These are phyloP conservation scores for Xylariales sp. DNA, from an alignment of 2,329 filamentous ascomycete species.

Conservation along the genomic window DNA sequence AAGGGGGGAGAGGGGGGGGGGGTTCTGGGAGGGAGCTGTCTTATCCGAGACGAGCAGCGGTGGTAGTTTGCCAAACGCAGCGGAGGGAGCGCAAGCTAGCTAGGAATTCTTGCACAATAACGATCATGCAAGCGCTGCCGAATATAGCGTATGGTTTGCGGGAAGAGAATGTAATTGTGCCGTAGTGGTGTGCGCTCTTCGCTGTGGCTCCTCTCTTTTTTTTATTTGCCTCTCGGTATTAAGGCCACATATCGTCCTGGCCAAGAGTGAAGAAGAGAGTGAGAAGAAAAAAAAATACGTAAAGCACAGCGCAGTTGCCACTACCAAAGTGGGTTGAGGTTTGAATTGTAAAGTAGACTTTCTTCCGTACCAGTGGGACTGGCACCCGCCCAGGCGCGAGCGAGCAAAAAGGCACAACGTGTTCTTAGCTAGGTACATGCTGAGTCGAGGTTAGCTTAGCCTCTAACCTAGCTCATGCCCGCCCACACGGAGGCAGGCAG, in stretches of 20 bases:
- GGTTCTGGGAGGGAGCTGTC: constrained; percentile 12
- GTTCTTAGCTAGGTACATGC: constrained; percentile 9
- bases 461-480: too few relatives aligned
- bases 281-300: too few relatives aligned
- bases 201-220: too few relatives aligned
- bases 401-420: constrained; percentile 8
- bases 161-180: too few relatives aligned
- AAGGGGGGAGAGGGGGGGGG: constrained; percentile 10
- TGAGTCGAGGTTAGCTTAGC: constrained; percentile 3
- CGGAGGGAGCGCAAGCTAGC: not conserved
- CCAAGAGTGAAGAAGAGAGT: too few relatives aligned
- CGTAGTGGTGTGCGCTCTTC: too few relatives aligned
- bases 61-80: not conserved
- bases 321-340: not conserved
- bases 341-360: not conserved
- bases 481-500: too few relatives aligned
- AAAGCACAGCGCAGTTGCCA: too few relatives aligned
- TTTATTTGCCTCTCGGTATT: too few relatives aligned
- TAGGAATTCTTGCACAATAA: too few relatives aligned
- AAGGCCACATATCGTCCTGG: constrained; percentile 27
- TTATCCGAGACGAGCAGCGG: constrained; percentile 5
- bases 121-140: too few relatives aligned
- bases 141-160: too few relatives aligned
- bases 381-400: not conserved
- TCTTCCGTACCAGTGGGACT: not conserved